A percentile compares a stretch with the other conserved stretches of the same genome.
phyloP scores from a whole-genome alignment of 202 grass and related monocot genomes.

The Tripidium arundinaceum region DNA sequence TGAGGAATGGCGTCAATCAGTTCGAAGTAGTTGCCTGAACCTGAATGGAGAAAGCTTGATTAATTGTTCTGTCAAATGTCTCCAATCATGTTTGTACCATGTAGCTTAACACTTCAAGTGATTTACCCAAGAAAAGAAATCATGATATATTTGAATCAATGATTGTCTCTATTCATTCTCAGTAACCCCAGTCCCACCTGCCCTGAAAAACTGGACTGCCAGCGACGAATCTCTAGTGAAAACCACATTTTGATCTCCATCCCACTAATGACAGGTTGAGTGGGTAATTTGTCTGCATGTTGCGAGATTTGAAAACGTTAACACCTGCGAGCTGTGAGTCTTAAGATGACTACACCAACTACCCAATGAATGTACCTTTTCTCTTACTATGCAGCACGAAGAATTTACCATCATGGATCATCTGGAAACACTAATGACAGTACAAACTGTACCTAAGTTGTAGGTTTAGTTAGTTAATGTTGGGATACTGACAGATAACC shows the following conservation, averaged over 20 bases:
- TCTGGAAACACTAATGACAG: conserved; percentile 8
- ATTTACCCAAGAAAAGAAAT: conserved; percentile 21
- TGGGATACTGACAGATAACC: background rate
- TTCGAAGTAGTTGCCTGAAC: conserved; percentile 18
- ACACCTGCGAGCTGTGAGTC: background rate
- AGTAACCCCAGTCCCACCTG: background rate
- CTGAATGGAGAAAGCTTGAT: conserved; percentile 16
- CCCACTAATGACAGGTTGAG: background rate
- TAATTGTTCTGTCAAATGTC: conserved; percentile 8
- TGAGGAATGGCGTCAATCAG: conserved; percentile 16
- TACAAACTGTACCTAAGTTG: background rate
- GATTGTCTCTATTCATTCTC: conserved; percentile 11
- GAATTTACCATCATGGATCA: conserved; percentile 17
- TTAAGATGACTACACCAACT: background rate
- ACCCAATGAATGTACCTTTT: conserved; percentile 3
- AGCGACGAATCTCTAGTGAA: background rate
- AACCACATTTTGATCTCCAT: background rate
- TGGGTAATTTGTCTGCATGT: background rate
- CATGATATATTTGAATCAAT: background rate
- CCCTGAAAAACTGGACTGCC: background rate
- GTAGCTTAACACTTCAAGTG: conserved; percentile 28
- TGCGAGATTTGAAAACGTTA: background rate
- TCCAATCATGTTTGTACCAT: conserved; percentile 20
- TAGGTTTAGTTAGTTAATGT: background rate
- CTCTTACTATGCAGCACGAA: background rate